Base-by-base conservation (phyloP, 768 basidiomycete species). In the Leccinum sublutescens region DNA sequence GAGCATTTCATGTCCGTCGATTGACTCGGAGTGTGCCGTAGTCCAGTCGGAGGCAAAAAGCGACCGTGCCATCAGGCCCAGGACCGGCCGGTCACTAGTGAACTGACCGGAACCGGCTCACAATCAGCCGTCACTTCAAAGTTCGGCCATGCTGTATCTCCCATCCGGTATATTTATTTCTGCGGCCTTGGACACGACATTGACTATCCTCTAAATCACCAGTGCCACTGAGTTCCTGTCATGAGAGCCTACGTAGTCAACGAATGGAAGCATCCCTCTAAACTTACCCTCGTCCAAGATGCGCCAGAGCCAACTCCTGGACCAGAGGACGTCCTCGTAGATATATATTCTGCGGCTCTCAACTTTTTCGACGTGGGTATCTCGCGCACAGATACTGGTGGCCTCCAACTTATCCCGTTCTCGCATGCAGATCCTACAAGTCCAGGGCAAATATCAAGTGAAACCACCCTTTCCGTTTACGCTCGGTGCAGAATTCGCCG, bases 371-470 rank as follows among this genome's bases (percentile, higher is more conserved):
- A 86, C 67, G 85, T 85, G 66, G 52, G 76, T 67, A 23, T 55
- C 19, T 52, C 29, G 31, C 47, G 11, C 51, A 69, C 61, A 23
- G 15, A 61, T 76, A 12, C 12, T 52, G 19, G n/a, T 25, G 25
- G 2, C 27, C 36, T 19, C 19, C 1, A 12, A 50, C 57, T 49
- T 17, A 61, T 21, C n/a, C 2, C 54, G 19, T 62, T 57, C 34
- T 50, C 47, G 48, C 38, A 47, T 33, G 19, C 61, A 91, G 85
- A 92, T 93, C 62, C 76, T 96, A 27, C 93, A 95, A 76, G 78
- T 86, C 0, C 92, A 95, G 74, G 95, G 95, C 51, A 95, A 91
- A 77, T 90, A 96, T 71, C 95, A 96, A 68, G 72, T 74, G 55
- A 88, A 95, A 68, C 93, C 91, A 0, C 83, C 90, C 0, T 79